Evolutionary conservation across 2,329 filamentous ascomycete species (phyloP), one percentile per base, ranked within the genome.

Genomic region (Penicillium polonicum): DNA sequence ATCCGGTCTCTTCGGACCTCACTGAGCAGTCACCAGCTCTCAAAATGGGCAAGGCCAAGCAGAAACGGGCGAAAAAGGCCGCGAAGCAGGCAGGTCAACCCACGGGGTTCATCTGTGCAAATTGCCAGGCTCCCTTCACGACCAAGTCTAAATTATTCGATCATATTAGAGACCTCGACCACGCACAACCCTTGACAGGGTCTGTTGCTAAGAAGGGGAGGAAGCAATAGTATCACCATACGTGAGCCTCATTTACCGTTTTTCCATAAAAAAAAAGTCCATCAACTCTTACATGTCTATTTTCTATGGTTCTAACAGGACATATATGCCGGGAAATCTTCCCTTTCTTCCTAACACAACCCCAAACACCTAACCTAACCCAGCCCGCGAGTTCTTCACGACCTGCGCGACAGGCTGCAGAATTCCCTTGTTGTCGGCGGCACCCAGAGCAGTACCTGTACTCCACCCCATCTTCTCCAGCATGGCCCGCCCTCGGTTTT

Each of bases 381-480:
- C 94, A 23, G 91, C 88, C 72, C 92, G 95, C 10, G 85, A 87
- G 38, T 86, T 90, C 78, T 96, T 96, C 65, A 99, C 89, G 27
- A 94, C 85, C 63, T 96, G 92, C 27, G 86, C 83, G 25, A 99
- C 89, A 0, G 93, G 93, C 60, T 91, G 85, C 62, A 96, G 76
- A 52, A 96, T 94, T 33, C 94, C 94, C 74, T 94, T 90, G 73
- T 95, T 96, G 62, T 95, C 87, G 1, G 80, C 71, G 12, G 90
- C 85, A 52, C 94, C 94, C 1, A 99, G 82, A 1, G 89, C 90
- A 70, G 88, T 96, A 5, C 94, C 94, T 52, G 83, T 88, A 60
- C 85, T 89, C 92, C 94, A 99, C 4, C 94, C 94, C 94, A 97
- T 97, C 77, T 94, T 97, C 77, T 96, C 91, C 62, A 99, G 77